Evolutionary conservation across 805 yeast species (phyloP), one percentile per base, ranked within the genome.

Genomic region (Yarrowia yakushimensis): DNA sequence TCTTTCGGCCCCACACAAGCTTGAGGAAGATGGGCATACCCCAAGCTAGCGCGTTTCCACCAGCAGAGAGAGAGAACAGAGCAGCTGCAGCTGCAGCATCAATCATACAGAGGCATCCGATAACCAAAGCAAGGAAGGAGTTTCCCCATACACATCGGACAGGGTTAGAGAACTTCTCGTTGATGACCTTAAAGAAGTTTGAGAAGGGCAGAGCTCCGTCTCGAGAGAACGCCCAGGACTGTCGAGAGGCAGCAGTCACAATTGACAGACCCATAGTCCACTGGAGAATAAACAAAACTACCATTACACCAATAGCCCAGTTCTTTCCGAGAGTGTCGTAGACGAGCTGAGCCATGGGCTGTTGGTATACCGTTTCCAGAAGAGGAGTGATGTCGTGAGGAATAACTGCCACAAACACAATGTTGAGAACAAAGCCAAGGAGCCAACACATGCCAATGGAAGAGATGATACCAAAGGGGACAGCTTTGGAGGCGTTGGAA

Each of bases 151-250:
- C 81, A 1, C 92, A 90, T 66, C 85, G 78, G 23, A 85, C 72
- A 15, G 94, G 93, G 31, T 85, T 87, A 22, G 80, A 76, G 41
- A 81, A 73, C 63, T 71, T 79, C 59, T 80, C 77, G 68, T 86
- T 77, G 46, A 87, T 87, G 50, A 76, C 80, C 66, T 85, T 83
- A 65, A 87, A 78, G 69, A 76, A 76, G 42, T 77, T 72, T 13
- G 86, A 79, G 65, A 85, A 76, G 12, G 92, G 92, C 62, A 87
- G 77, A 17, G 90, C 91, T 68, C 85, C 84, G 71, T 87, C 93
- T 75, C 93, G 81, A 41, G 89, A 72, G 85, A 52, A 85, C 0
- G 90, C 89, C 84, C 87, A 86, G 48, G 85, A 78, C 72, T 85
- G 90, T 72, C 91, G 80, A 4, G 88, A 84, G 8, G 82, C 79